phyloP scores from a whole-genome alignment of 2,329 filamentous ascomycete genomes.

The Colletotrichum sp. region DNA sequence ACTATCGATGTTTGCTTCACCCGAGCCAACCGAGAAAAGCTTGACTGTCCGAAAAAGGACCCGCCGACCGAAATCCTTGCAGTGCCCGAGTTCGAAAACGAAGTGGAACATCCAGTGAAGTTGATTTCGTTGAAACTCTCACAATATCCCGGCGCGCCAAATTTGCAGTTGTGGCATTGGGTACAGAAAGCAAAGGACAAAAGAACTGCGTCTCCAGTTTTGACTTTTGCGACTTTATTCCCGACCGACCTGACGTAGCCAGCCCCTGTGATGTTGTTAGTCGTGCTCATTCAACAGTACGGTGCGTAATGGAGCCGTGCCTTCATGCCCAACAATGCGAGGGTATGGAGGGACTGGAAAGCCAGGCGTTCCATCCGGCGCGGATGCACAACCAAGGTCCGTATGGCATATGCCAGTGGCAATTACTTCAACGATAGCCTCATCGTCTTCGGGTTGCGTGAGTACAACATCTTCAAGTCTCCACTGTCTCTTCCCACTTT shows the following conservation, averaged over 20 bases:
- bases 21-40: background rate
- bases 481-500: background rate
- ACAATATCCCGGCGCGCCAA: background rate
- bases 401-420: background rate
- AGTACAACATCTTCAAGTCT: background rate
- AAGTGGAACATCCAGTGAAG: background rate
- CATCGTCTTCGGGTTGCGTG: background rate
- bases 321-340: background rate
- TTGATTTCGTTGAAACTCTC: background rate
- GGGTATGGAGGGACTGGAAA: background rate
- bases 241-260: background rate
- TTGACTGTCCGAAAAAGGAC: background rate
- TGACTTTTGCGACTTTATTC: background rate
- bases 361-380: background rate
- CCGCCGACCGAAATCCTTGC: background rate
- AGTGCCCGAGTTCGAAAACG: background rate
- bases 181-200: background rate
- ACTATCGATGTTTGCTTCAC: background rate
- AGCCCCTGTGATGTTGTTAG: background rate
- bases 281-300: background rate
- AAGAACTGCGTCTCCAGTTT: background rate
- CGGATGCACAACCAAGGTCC: background rate
- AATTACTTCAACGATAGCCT: background rate
- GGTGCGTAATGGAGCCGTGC: background rate
- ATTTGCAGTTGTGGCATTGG: background rate